Evolutionary conservation across 345 rosid species (phyloP), one percentile per base, ranked within the genome.

Genomic region (Erodium maritimum): DNA sequence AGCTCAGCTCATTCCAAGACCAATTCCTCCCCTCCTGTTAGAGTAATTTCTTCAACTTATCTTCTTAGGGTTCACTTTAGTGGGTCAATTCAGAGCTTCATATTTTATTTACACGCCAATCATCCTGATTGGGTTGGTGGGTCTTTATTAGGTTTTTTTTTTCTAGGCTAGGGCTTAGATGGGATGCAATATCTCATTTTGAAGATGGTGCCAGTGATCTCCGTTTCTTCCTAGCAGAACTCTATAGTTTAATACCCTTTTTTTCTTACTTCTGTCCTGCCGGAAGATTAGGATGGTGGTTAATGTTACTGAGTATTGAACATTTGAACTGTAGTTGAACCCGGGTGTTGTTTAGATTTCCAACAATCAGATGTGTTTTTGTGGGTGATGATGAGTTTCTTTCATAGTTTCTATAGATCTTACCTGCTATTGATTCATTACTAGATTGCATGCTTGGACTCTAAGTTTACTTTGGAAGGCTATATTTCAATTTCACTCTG

Each of bases 1-100:
- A 75, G 55, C 56, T 73, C 80, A 5, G 33, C 78, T 50, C 89
- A 87, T 66, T 65, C 71, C 5, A 69, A 65, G 51, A 23, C 75
- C 23, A 71, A 75, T 24, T 56, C 78, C 0, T 17, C 65, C 37
- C 51, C 77, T 51, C 73, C 82, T 19, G 33, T 79, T 18, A 73
- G 77, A 57, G 96, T 85, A 77, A 69, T 22, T 29, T 21, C 23
- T 12, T 1, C 37, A 3, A 54, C 51, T 52, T 9, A 5, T 59
- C 52, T 34, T 50, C 14, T 54, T 61, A 24, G 1, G 61, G 37
- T 29, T 29, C 37, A 1, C 8, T 29, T 29, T 29, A 11, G 37
- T 29, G 37, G 37, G 37, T 29, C 8, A 29, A 42, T 42, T 42
- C 12, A 42, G 16, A 42, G 48, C 17, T 42, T 42, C 0, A 10